phyloP scores from a whole-genome alignment of 805 yeast genomes.

The Kodamaea lidongshanica region DNA sequence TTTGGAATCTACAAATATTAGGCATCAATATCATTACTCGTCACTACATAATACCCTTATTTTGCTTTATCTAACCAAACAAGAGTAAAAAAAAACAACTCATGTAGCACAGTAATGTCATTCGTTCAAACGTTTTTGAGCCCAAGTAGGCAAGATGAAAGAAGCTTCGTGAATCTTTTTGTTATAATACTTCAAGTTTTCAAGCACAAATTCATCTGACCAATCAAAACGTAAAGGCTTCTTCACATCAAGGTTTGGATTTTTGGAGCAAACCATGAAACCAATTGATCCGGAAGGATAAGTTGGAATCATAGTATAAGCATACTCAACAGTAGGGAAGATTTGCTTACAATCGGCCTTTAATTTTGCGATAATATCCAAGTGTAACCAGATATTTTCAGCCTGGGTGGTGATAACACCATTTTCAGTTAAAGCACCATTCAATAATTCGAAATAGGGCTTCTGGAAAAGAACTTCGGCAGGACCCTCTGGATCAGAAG shows the following conservation, averaged over 20 bases:
- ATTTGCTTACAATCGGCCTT: conserved; percentile 76
- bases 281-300: conserved; percentile 97
- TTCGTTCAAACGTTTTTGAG: conserved; percentile 42
- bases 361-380: conserved; percentile 75
- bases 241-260: conserved; percentile 54
- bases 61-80: conserved; percentile 8
- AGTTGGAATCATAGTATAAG: conserved; percentile 90
- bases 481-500: conserved; percentile 98
- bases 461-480: conserved; percentile 91
- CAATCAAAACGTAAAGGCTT: conserved; percentile 61
- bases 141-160: conserved; percentile 90
- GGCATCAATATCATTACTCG: conserved; percentile 4
- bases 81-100: conserved; percentile 4
- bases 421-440: conserved; percentile 82
- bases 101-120: conserved; percentile 6
- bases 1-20: too few relatives aligned
- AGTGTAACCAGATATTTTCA: conserved; percentile 89
- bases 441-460: conserved; percentile 78
- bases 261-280: conserved; percentile 93
- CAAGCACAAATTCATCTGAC: conserved; percentile 53
- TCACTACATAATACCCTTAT: conserved; percentile 5
- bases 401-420: conserved; percentile 95
- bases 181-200: conserved; percentile 76
- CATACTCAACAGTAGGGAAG: conserved; percentile 88
- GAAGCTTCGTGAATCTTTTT: conserved; percentile 80